Evolutionary conservation across 257 asterid genomes (phyloP), one percentile per base, ranked within the genome.

Genomic region (Fraxinus pennsylvanica): DNA sequence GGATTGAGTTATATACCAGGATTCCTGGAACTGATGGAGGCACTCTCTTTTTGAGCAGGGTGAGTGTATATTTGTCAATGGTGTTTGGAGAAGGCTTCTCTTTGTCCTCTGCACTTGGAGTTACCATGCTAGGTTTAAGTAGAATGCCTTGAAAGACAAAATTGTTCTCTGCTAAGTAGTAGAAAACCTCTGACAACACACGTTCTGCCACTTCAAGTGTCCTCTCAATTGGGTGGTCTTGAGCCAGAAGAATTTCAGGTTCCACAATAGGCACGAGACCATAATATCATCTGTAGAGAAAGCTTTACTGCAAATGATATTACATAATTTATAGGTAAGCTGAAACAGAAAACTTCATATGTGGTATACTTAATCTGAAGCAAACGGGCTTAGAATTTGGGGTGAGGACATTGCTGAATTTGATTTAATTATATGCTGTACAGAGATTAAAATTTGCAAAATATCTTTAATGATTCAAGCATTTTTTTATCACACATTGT

Each of bases 41-140:
- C 47, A 87, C 90, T 83, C 88, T 84, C 81, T 87, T 84, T 72
- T 75, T 82, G 30, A 87, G 85, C 87, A 87, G 78, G 36, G 82
- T 80, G 72, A 87, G 90, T 3, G 90, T 87, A 69, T 82, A 85
- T 54, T 84, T 84, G 29, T 87, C 88, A 71, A 87, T 68, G n/a
- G 87, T 81, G 13, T 85, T 87, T 57, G 88, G 88, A 63, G 87
- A 81, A 76, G 87, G 81, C 86, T 85, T 87, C 74, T 82, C 87
- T 79, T 87, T 36, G 88, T 87, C 88, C 47, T 87, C 88, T 8
- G 88, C 88, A 47, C 90, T 87, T 14, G 87, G 87, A 54, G 88
- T 87, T 45, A 87, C 88, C 88, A 87, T 87, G 84, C 90, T 84
- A 82, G 90, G 88, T 74, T 87, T 87, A 12, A 87, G 88, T 54